A percentile compares a stretch with the other conserved stretches of the same genome.
These are phyloP conservation scores for Spatholobus suberectus DNA, from an alignment of 306 rosid species.

Conservation along the genomic window DNA sequence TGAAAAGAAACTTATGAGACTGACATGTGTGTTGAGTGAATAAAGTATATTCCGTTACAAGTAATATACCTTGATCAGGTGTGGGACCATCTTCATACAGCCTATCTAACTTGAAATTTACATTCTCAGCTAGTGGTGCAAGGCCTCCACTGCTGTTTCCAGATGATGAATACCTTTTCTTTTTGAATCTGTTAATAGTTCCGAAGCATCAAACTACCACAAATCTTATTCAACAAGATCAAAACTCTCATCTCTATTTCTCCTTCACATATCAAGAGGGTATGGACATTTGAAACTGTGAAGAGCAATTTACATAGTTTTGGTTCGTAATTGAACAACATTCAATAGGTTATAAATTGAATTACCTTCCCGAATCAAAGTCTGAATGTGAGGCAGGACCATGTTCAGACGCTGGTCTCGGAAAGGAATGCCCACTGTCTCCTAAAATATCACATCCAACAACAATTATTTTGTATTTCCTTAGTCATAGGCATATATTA, in stretches of 20 bases:
- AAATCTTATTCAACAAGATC: neutral
- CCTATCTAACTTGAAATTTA: conserved; percentile 57
- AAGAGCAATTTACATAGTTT: neutral
- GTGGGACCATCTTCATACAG: conserved; percentile 54
- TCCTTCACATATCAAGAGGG: conserved; percentile 25
- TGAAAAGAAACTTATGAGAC: conserved; percentile 48
- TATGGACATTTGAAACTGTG: conserved; percentile 9
- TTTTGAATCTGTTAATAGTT: conserved; percentile 54
- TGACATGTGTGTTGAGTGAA: conserved; percentile 25
- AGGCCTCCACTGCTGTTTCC: conserved; percentile 65
- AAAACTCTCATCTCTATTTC: neutral
- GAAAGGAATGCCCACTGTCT: conserved; percentile 47
- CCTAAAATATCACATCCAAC: conserved; percentile 45
- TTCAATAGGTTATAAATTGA: neutral
- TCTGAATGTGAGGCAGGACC: conserved; percentile 53
- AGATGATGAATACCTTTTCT: conserved; percentile 68
- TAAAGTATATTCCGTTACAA: conserved; percentile 20
- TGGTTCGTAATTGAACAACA: conserved; percentile 8
- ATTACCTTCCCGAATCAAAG: conserved; percentile 61
- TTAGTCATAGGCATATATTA: neutral
- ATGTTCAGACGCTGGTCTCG: conserved; percentile 70
- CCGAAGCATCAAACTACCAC: conserved; percentile 32
- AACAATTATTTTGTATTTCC: conserved; percentile 24
- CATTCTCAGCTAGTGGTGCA: conserved; percentile 68
- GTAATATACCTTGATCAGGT: conserved; percentile 71